These are phyloP conservation scores for Penicillium goetzii DNA, from an alignment of 495 filamentous ascomycete genomes.

Conservation along the genomic window DNA sequence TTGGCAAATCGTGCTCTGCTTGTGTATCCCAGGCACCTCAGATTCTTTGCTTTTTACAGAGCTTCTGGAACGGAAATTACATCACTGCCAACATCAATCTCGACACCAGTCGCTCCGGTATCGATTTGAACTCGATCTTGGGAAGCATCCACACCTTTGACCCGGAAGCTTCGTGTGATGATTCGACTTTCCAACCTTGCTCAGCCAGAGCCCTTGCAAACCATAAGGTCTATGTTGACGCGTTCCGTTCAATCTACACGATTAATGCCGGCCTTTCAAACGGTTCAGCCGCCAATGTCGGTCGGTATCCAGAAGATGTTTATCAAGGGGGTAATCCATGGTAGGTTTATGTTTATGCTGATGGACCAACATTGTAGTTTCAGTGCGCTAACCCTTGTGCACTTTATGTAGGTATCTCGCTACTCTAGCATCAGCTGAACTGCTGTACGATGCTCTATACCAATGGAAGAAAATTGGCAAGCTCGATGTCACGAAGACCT, in stretches of 20 bases:
- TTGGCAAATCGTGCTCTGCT: conserved; percentile 45
- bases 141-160: conserved; percentile 64
- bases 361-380: neutral
- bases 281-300: conserved; percentile 32
- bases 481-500: conserved; percentile 55
- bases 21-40: conserved; percentile 62
- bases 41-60: conserved; percentile 56
- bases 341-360: conserved; percentile 30
- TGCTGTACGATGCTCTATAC: conserved; percentile 62
- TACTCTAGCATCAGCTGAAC: conserved; percentile 63
- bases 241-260: conserved; percentile 51
- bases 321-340: conserved; percentile 67
- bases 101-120: conserved; percentile 51
- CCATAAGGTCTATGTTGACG: conserved; percentile 51
- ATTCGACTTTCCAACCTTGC: conserved; percentile 53
- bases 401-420: conserved; percentile 40
- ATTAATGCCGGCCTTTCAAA: conserved; percentile 38
- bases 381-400: neutral
- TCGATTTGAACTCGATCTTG: conserved; percentile 62
- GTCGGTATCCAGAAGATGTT: conserved; percentile 66
- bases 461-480: conserved; percentile 59
- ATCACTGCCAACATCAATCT: conserved; percentile 53
- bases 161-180: conserved; percentile 48
- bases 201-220: conserved; percentile 50
- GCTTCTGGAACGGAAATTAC: conserved; percentile 63